phyloP scores from a whole-genome alignment of 2,329 filamentous ascomycete species.

The Xylariales sp. region DNA sequence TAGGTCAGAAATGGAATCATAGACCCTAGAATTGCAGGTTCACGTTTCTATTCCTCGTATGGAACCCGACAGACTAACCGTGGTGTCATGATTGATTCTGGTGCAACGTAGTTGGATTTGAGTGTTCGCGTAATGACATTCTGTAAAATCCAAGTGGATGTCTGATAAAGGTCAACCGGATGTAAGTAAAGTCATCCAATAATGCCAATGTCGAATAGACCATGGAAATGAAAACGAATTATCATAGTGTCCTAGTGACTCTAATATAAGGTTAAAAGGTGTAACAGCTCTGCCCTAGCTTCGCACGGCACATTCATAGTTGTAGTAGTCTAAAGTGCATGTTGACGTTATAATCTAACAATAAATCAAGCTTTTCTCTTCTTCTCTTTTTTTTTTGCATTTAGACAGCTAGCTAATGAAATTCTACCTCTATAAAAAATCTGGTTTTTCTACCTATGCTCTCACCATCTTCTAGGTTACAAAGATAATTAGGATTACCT shows the following conservation, averaged over 20 bases:
- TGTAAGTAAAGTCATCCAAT: conserved; percentile 7
- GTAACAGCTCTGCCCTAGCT: not conserved
- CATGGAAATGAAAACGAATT: not conserved
- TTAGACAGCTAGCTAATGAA: no score
- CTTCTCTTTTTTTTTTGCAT: no score
- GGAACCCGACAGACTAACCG: not conserved
- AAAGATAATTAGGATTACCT: no score
- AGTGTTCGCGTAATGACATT: conserved; percentile 9
- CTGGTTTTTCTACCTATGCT: no score
- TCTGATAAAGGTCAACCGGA: conserved; percentile 15
- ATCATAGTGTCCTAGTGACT: conserved; percentile 27
- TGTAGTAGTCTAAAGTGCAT: no score
- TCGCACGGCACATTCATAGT: not conserved
- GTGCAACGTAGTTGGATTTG: not conserved
- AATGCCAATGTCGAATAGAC: not conserved
- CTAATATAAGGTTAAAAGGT: conserved; percentile 18
- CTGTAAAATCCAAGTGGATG: not conserved
- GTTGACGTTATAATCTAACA: no score
- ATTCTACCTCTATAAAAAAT: no score
- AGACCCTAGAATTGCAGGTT: conserved; percentile 31
- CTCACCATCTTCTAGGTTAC: no score
- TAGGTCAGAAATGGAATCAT: conserved; percentile 28
- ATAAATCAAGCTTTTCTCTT: no score
- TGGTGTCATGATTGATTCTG: no score
- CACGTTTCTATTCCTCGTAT: conserved; percentile 11